phyloP scores from a whole-genome alignment of 2,329 filamentous ascomycete genomes.

The Xylaria sp. region DNA sequence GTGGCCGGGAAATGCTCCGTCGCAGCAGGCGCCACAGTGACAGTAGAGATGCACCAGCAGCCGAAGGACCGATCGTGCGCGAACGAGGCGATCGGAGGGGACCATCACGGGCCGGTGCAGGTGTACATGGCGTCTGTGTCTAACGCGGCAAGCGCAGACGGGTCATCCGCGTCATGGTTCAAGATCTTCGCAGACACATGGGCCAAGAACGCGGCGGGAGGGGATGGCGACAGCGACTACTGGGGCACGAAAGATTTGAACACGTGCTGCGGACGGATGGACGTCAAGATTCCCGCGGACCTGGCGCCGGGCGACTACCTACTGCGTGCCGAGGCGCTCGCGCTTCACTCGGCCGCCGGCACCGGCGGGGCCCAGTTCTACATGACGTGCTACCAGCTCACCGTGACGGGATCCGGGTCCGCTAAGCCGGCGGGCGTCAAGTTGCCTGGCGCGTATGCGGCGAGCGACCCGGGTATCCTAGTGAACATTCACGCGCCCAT shows the following conservation, averaged over 20 bases:
- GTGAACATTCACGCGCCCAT: slow-evolving; percentile 49
- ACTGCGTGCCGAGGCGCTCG: slow-evolving; percentile 56
- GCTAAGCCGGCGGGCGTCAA: slow-evolving; percentile 46
- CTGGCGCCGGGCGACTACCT: slow-evolving; percentile 57
- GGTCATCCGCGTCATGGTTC: slow-evolving; percentile 53
- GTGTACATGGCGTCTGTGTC: slow-evolving; percentile 54
- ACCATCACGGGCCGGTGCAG: slow-evolving; percentile 56
- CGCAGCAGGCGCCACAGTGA: slow-evolving; percentile 59
- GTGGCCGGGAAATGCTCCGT: slow-evolving; percentile 57
- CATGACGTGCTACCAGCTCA: slow-evolving; percentile 48
- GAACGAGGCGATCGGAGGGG: slow-evolving; percentile 56
- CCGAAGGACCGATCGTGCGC: slow-evolving; percentile 49
- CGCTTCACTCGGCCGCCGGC: slow-evolving; percentile 53
- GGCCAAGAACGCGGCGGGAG: slow-evolving; percentile 48
- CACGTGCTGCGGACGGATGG: slow-evolving; percentile 53
- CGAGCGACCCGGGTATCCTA: slow-evolving; percentile 45
- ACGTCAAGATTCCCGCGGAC: slow-evolving; percentile 52
- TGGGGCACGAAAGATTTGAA: slow-evolving; percentile 59
- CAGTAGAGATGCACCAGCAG: slow-evolving; percentile 66
- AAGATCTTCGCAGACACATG: slow-evolving; percentile 58
- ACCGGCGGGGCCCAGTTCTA: slow-evolving; percentile 47
- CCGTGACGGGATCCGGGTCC: slow-evolving; percentile 44
- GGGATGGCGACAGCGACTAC: slow-evolving; percentile 55
- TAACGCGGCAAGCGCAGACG: slow-evolving; percentile 50
- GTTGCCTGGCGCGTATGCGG: slow-evolving; percentile 48